These are phyloP conservation scores for Vitis hybrid DNA, from an alignment of 177 flowering plant genomes.

Conservation along the genomic window DNA sequence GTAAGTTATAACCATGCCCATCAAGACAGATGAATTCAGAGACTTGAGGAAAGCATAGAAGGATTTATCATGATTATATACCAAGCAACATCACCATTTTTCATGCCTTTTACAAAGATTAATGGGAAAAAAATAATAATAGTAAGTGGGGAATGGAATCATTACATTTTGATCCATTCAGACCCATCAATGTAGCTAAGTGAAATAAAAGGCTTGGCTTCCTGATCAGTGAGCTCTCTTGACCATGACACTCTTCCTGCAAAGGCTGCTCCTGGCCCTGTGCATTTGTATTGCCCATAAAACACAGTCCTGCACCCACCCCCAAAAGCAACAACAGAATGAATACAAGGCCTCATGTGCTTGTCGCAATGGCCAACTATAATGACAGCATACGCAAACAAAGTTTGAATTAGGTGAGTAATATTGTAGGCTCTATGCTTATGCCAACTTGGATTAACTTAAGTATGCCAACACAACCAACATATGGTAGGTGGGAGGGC, in stretches of 20 bases:
- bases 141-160: background rate
- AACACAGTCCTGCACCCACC: constrained; percentile 72
- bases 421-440: background rate
- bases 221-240: constrained; percentile 84
- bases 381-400: background rate
- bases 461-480: background rate
- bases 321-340: background rate
- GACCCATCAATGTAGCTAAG: constrained; percentile 84
- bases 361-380: background rate
- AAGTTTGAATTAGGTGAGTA: background rate
- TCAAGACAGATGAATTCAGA: no score
- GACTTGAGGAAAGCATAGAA: no score
- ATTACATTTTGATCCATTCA: constrained; percentile 77
- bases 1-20: no score
- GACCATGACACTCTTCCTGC: constrained; percentile 97
- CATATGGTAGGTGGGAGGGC: background rate
- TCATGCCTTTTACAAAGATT: no score
- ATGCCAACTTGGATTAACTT: background rate
- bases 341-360: background rate
- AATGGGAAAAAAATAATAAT: background rate
- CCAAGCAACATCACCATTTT: no score
- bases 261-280: constrained; percentile 82
- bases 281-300: constrained; percentile 97
- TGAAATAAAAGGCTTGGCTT: constrained; percentile 89
- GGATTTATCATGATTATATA: no score